Conservation (phyloP, 176 grass and related monocot genomes). For the Typha latifolia region DNA sequence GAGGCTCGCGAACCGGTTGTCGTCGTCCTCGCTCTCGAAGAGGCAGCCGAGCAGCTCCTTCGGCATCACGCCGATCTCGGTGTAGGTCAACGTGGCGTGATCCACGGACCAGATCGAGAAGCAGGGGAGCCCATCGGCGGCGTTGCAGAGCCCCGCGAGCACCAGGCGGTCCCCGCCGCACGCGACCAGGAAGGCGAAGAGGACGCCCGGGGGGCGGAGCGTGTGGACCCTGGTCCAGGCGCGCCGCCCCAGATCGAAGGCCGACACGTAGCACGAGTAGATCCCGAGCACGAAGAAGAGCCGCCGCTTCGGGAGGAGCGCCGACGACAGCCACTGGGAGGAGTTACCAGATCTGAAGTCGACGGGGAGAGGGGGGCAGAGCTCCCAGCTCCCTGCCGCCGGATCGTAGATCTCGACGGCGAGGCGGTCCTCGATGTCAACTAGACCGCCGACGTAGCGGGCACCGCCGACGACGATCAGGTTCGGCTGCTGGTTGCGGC, state of each 20-base stretch:
- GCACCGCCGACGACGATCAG: conserved; percentile 35
- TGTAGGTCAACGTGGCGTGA: conserved; percentile 8
- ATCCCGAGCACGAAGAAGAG: conserved; percentile 37
- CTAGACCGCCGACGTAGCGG: conserved; percentile 35
- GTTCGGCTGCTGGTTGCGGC: background rate
- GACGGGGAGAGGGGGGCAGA: conserved; percentile 28
- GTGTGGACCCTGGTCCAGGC: conserved; percentile 19
- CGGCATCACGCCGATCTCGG: conserved; percentile 36
- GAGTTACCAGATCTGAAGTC: conserved; percentile 33
- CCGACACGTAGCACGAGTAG: conserved; percentile 33
- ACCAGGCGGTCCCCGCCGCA: conserved; percentile 21
- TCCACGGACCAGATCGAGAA: conserved; percentile 46
- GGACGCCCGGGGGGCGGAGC: conserved; percentile 23
- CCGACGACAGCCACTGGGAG: conserved; percentile 41
- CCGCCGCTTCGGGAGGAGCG: conserved; percentile 15
- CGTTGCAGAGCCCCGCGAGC: conserved; percentile 17
- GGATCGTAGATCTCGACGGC: conserved; percentile 38
- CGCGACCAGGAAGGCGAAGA: conserved; percentile 34
- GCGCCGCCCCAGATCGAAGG: conserved; percentile 35
- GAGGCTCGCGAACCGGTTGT: conserved; percentile 34
- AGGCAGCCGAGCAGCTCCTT: conserved; percentile 23
- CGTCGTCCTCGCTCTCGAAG: conserved; percentile 35
- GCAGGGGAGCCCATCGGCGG: background rate
- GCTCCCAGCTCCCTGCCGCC: conserved; percentile 14
- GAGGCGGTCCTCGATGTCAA: conserved; percentile 39